Evolutionary conservation across 2,329 filamentous ascomycete species (phyloP), one percentile per base, ranked within the genome.

Genomic region (Apiospora hydei): DNA sequence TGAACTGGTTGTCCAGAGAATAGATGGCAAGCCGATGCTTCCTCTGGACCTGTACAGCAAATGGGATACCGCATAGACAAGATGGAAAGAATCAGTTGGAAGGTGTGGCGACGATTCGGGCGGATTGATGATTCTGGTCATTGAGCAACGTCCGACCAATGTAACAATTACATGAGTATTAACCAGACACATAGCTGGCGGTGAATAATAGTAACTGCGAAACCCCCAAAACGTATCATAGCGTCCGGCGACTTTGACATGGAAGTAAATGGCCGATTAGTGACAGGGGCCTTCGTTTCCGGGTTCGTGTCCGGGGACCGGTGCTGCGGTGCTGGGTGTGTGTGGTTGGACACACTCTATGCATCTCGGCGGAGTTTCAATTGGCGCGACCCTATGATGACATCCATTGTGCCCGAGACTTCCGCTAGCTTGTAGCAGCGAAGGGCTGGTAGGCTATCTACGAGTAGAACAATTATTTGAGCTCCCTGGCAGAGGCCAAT

Each of bases 21-120:
- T 46, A 30, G 30, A 34, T 30, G 53, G 49, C 7, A 34, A 14
- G 16, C 51, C 69, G 38, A 66, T 47, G 51, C 46, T 70, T 24
- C 69, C 69, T 3, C 10, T 18, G n/a, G 51, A 70, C 21, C 14
- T 70, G 51, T 70, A 70, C 34, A 41, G 6, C 51, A 61, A 61
- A 18, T 70, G 53, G 46, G 10, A 49, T 49, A 49, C 8, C 18
- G 21, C 18, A 6, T 49, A 49, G 46, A 3, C 21, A 49, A 8
- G 44, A 47, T 8, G 18, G 16, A 21, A 21, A 8, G 16, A 8
- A 16, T 21, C 44, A 8, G 16, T 21, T 4, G 18, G 2, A 18
- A 18, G 16, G 21, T 47, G 44, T 47, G 44, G 44, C 6, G 7
- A 47, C 6, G 16, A 47, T 47, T 47, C 6, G 44, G 7, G 4